Base-by-base conservation (phyloP, 805 yeast genomes). In the Ogataea wickerhamii region DNA sequence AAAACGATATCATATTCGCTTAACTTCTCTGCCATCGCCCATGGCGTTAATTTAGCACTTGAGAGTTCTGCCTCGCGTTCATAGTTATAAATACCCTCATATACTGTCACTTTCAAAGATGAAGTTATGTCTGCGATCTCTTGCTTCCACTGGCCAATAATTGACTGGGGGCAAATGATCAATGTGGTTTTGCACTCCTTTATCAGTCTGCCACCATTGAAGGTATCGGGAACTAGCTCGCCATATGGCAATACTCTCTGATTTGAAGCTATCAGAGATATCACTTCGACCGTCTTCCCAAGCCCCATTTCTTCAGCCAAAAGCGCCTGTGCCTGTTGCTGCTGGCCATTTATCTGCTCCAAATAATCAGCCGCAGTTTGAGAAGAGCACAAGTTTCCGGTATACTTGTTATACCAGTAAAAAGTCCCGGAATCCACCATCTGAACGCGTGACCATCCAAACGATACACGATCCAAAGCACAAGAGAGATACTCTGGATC, bases 281-380 rank as follows among this genome's bases (percentile, higher is more conserved):
- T 67, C 11, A 88, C 68, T 56, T 93, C 98, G 4, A 93, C 79
- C 0, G 98, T 91, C 55, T 93, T 93, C 0, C 98, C 98, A 6
- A 93, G 70, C 0, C 98, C 98, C 98, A 93, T 93, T 60, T 93
- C 98, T 53, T 91, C 98, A 1, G 93, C 83, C 23, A 93, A 59
- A 6, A 93, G 63, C 0, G 94, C 96, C 35, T 71, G 68, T 0
- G 74, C 80, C 2, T 54, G 51, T 6, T 52, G 48, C 7, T 32
- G 38, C 4, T 32, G 18, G 13, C 36, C 35, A 1, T 49, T 37
- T 0, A 21, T 32, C 2, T 43, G 19, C 3, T 26, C 13, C 6
- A 66, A 39, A 35, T 53, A 64, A 4, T 53, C 35, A 2, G 60
- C 34, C 1, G 70, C 65, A 17, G 60, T 53, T 1, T 38, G 34